Percentiles rank a stretch among this genome's conserved stretches.
phyloP scores from a whole-genome alignment of 106 monocot species.

The Alisma plantagoaquatica region DNA sequence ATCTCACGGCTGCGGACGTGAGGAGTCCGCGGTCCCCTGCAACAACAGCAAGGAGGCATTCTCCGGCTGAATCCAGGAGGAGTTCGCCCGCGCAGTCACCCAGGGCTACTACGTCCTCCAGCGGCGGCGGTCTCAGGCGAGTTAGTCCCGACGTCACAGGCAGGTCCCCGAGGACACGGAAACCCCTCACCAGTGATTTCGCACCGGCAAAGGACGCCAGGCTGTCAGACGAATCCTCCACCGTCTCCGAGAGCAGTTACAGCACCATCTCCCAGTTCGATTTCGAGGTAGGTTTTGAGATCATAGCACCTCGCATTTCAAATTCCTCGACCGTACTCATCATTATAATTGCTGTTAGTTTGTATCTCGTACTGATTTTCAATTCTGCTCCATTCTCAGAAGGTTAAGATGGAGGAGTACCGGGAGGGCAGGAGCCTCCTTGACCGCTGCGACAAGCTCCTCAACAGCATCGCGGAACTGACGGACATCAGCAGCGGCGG shows the following conservation, averaged over 20 bases:
- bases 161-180: constrained; percentile 23
- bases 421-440: constrained; percentile 41
- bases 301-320: too few relatives aligned
- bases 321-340: too few relatives aligned
- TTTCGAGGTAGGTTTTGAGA: too few relatives aligned
- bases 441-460: constrained; percentile 81
- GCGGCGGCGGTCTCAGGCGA: constrained; percentile 2
- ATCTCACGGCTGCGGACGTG: constrained; percentile 14
- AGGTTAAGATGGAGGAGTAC: constrained; percentile 23
- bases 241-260: constrained; percentile 30
- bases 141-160: constrained; percentile 10
- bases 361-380: neutral
- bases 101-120: too few relatives aligned
- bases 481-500: neutral
- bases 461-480: constrained; percentile 71
- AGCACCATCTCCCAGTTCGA: constrained; percentile 36
- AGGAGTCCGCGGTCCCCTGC: constrained; percentile 12
- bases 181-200: too few relatives aligned
- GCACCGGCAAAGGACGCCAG: too few relatives aligned
- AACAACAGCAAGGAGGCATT: constrained; percentile 23
- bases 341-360: too few relatives aligned
- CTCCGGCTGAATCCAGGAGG: constrained; percentile 2
- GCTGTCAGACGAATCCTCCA: constrained; percentile 31
- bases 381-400: constrained; percentile 17
- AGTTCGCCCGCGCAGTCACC: constrained; percentile 28